phyloP scores from a whole-genome alignment of 2,329 filamentous ascomycete species.

The Triangularia setosa region DNA sequence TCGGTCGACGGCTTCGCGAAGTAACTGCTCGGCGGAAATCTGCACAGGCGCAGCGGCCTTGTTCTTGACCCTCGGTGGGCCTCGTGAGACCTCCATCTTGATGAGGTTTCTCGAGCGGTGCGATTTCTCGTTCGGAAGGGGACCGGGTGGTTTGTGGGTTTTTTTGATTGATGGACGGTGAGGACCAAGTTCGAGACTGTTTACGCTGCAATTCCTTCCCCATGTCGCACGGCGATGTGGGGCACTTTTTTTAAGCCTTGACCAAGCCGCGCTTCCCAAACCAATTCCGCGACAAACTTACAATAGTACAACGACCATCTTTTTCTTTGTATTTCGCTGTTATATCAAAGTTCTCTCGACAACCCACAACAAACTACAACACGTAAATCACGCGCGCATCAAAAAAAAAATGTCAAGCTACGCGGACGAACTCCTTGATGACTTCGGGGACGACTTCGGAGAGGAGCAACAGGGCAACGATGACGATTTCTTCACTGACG shows the following conservation, averaged over 20 bases:
- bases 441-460: slow-evolving; percentile 76
- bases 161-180: not conserved
- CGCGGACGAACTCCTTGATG: slow-evolving; percentile 87
- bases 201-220: not conserved
- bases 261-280: not conserved
- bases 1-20: slow-evolving; percentile 93
- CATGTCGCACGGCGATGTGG: not conserved
- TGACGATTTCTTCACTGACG: slow-evolving; percentile 42
- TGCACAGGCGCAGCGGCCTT: slow-evolving; percentile 89
- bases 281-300: not conserved
- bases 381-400: not conserved
- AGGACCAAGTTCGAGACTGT: not conserved
- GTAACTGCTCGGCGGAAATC: slow-evolving; percentile 94
- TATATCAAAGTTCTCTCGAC: not conserved
- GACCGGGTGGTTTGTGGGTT: not conserved
- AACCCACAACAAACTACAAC: not conserved
- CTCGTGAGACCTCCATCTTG: slow-evolving; percentile 81
- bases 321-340: not conserved
- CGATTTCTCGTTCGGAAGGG: not conserved
- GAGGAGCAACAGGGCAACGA: slow-evolving; percentile 40
- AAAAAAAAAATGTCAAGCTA: slow-evolving; percentile 70
- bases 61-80: slow-evolving; percentile 96
- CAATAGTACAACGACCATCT: not conserved
- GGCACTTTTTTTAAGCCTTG: not conserved
- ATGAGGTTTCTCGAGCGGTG: not conserved